Conservation (phyloP, 805 yeast species). For the Vanderwaltozyma polyspora region DNA sequence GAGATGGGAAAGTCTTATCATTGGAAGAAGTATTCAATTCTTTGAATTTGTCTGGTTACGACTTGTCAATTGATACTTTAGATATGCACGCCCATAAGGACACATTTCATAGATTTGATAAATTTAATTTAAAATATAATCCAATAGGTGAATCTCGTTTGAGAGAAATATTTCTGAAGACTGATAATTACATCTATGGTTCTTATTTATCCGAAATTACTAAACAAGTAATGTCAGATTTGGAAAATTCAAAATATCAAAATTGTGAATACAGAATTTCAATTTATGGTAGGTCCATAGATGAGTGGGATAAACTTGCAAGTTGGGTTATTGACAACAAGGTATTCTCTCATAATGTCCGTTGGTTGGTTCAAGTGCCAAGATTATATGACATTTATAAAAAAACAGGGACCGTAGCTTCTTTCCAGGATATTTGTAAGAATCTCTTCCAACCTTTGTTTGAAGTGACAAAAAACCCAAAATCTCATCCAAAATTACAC, state of each 20-base stretch:
- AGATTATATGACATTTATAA: slow-evolving; percentile 85
- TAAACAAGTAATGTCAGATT: slow-evolving; percentile 83
- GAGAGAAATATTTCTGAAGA: slow-evolving; percentile 90
- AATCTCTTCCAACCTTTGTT: slow-evolving; percentile 82
- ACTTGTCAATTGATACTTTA: slow-evolving; percentile 86
- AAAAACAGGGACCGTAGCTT: slow-evolving; percentile 54
- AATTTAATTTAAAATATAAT: slow-evolving; percentile 91
- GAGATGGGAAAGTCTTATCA: slow-evolving; percentile 85
- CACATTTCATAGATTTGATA: slow-evolving; percentile 94
- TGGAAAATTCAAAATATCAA: slow-evolving; percentile 91
- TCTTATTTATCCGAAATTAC: slow-evolving; percentile 87
- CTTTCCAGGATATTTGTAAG: slow-evolving; percentile 63
- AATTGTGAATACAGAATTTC: slow-evolving; percentile 96
- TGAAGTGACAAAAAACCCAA: slow-evolving; percentile 80
- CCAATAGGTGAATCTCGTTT: slow-evolving; percentile 97
- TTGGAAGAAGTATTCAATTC: slow-evolving; percentile 87
- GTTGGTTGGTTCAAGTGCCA: slow-evolving; percentile 96
- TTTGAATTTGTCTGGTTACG: slow-evolving; percentile 84
- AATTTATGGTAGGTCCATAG: slow-evolving; percentile 76
- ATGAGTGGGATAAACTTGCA: slow-evolving; percentile 94
- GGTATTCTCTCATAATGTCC: slow-evolving; percentile 80
- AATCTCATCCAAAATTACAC: slow-evolving; percentile 80
- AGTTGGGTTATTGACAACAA: slow-evolving; percentile 92
- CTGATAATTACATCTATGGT: slow-evolving; percentile 88
- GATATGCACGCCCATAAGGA: slow-evolving; percentile 99